Base-by-base conservation (phyloP, 805 yeast species). In the Wickerhamiella nectarea region DNA sequence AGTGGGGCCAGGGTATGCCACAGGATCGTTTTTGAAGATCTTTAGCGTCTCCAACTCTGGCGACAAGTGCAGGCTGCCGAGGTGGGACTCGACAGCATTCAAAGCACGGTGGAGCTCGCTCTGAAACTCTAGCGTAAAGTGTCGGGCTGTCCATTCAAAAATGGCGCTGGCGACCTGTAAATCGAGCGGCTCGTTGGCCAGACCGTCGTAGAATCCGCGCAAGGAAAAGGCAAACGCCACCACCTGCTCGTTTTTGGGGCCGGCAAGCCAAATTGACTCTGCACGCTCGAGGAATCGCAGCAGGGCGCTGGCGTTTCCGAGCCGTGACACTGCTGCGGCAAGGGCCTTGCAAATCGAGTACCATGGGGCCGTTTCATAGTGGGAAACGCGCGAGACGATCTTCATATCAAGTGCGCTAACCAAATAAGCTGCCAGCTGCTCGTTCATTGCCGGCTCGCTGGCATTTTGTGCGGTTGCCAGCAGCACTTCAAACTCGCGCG, bases 391-490 rank as follows among this genome's bases (percentile, higher is more conserved):
- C 3, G 34, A 11, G 8, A 15, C 34, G 34, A 40, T 73, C 24
- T 55, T 52, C 50, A 71, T 76, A 11, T 49, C 51, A 9, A 71
- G 69, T 24, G 70, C 58, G 38, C 70, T 74, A 31, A 64, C 48
- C 26, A 78, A 59, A 50, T 75, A 75, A 12, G 56, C 48, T 6
- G 66, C 57, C 40, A 78, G 63, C 46, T 72, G 69, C 6, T 61
- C 58, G n/a, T 71, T 53, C 26, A 76, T 55, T 8, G 60, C 46
- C 11, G 59, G 53, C 4, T 73, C 78, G 35, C 71, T 72, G 6
- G 74, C 65, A 11, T 74, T 61, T 21, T 64, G 63, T 47, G 79
- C 73, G 21, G 80, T 58, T 0, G 84, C 80, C 36, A 71, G 50
- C 46, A 78, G 61, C 4, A 71, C 68, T 49, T 78, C 81, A 46